Evolutionary conservation across 2,329 filamentous ascomycete genomes (phyloP).

Genomic region (Trichoderma sp.): DNA sequence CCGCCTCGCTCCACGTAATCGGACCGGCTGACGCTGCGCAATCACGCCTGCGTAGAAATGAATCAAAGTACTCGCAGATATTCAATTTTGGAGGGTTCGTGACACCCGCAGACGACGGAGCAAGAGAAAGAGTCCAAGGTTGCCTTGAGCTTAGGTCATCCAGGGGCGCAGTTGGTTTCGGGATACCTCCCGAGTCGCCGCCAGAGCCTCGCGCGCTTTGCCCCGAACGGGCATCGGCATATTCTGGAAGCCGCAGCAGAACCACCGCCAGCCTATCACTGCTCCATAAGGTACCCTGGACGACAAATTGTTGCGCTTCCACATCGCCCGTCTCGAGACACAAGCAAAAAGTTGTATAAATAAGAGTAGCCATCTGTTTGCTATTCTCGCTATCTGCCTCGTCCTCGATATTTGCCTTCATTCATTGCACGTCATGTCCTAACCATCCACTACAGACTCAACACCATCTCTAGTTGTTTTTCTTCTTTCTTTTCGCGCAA

Average conservation of each 20-base stretch:
- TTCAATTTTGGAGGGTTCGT: neutral
- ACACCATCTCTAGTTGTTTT: no score
- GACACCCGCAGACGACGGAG: neutral
- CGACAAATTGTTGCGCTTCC: neutral
- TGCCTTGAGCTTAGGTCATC: conserved; percentile 35
- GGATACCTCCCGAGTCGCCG: conserved; percentile 21
- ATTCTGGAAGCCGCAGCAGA: neutral
- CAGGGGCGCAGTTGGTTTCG: conserved; percentile 31
- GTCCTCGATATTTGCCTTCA: no score
- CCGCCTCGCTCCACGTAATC: conserved; percentile 12
- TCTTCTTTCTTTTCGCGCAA: no score
- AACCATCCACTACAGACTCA: neutral
- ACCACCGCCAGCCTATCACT: no score
- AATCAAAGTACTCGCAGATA: neutral
- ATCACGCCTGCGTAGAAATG: neutral
- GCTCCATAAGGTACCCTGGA: neutral
- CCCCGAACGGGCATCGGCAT: neutral
- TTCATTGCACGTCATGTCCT: neutral
- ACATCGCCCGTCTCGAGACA: neutral
- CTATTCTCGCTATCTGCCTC: no score
- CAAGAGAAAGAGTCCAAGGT: no score
- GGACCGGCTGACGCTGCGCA: conserved; percentile 2
- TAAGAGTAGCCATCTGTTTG: no score
- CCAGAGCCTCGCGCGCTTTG: conserved; percentile 7
- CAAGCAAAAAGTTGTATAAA: neutral